phyloP scores from a whole-genome alignment of 441 rosid species.

The Bruguiera hainesii region DNA sequence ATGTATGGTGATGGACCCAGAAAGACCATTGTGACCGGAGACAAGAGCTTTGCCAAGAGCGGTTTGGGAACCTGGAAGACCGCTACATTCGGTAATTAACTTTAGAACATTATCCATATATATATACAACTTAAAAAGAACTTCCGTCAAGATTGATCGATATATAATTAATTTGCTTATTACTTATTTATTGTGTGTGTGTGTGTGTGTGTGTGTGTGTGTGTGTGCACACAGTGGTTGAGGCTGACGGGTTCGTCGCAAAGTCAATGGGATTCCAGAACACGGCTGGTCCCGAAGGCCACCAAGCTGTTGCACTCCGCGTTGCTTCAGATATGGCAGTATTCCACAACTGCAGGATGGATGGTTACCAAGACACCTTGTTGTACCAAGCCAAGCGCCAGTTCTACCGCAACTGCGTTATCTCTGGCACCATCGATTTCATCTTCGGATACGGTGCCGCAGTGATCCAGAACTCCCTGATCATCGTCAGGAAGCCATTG shows the following conservation, averaged over 20 bases:
- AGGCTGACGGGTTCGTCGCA: conserved; percentile 24
- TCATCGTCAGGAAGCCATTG: conserved; percentile 18
- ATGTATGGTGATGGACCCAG: conserved; percentile 68
- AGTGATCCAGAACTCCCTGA: conserved; percentile 24
- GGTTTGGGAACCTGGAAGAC: conserved; percentile 59
- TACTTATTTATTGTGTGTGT: not conserved
- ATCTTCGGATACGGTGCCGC: conserved; percentile 29
- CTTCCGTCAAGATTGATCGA: too few relatives aligned
- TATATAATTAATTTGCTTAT: too few relatives aligned
- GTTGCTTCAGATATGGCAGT: conserved; percentile 22
- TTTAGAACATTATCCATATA: not conserved
- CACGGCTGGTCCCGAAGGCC: conserved; percentile 36
- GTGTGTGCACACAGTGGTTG: conserved; percentile 19
- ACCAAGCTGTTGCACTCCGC: conserved; percentile 32
- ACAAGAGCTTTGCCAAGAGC: conserved; percentile 38
- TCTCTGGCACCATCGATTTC: conserved; percentile 35
- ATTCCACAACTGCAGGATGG: conserved; percentile 24
- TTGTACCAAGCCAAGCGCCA: conserved; percentile 28
- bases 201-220: not conserved
- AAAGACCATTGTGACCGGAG: conserved; percentile 49
- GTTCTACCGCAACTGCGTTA: conserved; percentile 24
- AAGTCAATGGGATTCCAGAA: conserved; percentile 26
- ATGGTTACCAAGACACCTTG: conserved; percentile 31
- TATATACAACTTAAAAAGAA: too few relatives aligned
- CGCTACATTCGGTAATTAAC: conserved; percentile 56